Evolutionary conservation across 108 stramenopile genomes (phyloP), one percentile per base, ranked within the genome.

Genomic region (Stephanodiscus minutulus): DNA sequence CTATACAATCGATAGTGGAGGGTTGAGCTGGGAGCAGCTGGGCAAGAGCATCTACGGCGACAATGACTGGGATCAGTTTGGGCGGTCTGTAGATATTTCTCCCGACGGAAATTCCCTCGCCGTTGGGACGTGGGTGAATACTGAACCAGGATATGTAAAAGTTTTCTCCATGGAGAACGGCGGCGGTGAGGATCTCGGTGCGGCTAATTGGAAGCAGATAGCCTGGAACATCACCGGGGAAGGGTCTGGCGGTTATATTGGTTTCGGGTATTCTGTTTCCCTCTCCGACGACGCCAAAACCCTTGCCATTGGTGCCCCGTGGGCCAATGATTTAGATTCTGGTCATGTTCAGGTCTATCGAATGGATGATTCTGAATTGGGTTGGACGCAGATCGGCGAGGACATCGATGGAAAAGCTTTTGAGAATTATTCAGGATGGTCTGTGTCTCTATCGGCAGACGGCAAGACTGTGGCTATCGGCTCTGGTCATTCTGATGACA

Each of bases 261-360:
- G 27, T 21, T 61, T 68, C 21, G 74, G 74, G n/a, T 28, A 41
- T 3, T 27, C 44, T 10, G 56, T 75, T 7, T 52, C 67, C 24
- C 35, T 75, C 12, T 75, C 68, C 28, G 56, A n/a, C 5, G 66
- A 75, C 60, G 74, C 67, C 17, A 52, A 27, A 31, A 75, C 58
- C 0, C 18, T 53, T 11, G 68, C 59, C 0, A 43, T 60, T 1
- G 41, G 56, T 13, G 61, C 22, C 6, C n/a, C 28, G 1, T 22
- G 27, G 8, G 47, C 31, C 9, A 53, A 60, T 28, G 17, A 28
- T 28, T 12, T 12, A 15, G 35, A 70, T 48, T 37, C 17, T 15
- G 47, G 68, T 7, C 24, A 21, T 28, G 68, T 60, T 12, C 29
- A 31, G 28, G 61, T 70, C 20, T 61, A 46, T 62, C 25, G 18